phyloP scores from a whole-genome alignment of 495 filamentous ascomycete species.

The Penicillium turbatum region DNA sequence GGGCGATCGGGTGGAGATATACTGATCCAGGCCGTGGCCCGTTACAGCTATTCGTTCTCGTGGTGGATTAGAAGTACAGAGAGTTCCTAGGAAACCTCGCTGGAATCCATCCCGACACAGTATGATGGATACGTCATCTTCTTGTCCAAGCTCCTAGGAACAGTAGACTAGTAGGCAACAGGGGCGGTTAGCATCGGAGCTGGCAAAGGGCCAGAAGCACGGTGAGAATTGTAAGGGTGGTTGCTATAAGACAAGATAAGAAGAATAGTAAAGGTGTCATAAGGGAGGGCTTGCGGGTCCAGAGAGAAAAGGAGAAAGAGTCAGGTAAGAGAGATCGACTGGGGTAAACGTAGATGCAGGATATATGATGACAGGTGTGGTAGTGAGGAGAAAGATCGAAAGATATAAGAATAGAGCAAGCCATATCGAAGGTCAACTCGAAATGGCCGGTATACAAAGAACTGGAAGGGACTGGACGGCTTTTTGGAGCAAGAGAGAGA shows the following conservation, averaged over 20 bases:
- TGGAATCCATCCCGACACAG: too few species aligned
- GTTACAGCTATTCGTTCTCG: too few species aligned
- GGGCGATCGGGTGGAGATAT: too few species aligned
- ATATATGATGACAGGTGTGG: background rate
- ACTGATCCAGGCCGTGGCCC: too few species aligned
- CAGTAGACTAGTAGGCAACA: too few species aligned
- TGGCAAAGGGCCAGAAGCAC: too few species aligned
- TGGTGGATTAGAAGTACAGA: too few species aligned
- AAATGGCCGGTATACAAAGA: slow-evolving; percentile 1
- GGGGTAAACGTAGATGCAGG: background rate
- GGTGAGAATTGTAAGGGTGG: too few species aligned
- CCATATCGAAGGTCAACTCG: background rate
- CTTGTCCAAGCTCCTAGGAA: too few species aligned
- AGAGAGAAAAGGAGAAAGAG: background rate
- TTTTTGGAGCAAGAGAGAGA: slow-evolving; percentile 13
- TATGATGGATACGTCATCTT: too few species aligned
- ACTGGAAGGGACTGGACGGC: slow-evolving; percentile 2
- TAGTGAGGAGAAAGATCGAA: background rate
- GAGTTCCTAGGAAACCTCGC: too few species aligned
- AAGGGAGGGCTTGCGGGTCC: background rate
- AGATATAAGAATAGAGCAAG: background rate
- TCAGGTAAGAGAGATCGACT: background rate
- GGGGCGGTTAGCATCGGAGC: background rate
- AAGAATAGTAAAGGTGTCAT: background rate
- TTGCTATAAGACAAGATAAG: slow-evolving; percentile 4